Evolutionary conservation across 441 rosid species (phyloP).

Genomic region (Corymbia citriodora): DNA sequence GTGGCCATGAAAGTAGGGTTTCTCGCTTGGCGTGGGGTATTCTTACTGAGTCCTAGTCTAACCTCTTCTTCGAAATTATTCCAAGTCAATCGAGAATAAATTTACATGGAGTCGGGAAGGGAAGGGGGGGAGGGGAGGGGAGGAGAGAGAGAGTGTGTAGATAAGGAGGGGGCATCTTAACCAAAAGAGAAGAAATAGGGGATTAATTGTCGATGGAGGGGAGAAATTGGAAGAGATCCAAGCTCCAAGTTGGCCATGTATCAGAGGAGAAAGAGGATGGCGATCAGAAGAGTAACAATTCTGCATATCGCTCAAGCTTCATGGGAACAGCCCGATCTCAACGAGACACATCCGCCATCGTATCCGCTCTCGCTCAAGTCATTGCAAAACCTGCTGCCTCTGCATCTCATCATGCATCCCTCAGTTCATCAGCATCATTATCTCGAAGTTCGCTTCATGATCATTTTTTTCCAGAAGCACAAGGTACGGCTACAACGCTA

Average conservation of each 20-base stretch:
- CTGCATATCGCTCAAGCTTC: conserved; percentile 31
- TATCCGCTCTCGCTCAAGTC: conserved; percentile 76
- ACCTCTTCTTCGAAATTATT: neutral
- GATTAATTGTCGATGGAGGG: conserved; percentile 30
- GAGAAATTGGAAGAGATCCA: conserved; percentile 50
- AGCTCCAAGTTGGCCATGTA: conserved; percentile 32
- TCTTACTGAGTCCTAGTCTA: neutral
- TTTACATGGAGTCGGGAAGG: neutral
- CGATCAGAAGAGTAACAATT: neutral
- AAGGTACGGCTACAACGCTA: neutral
- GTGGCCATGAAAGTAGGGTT: neutral
- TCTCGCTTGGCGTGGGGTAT: neutral
- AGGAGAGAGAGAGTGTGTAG: neutral
- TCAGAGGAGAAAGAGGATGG: conserved; percentile 34
- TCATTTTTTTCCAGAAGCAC: neutral
- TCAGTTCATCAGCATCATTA: neutral
- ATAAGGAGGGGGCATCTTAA: neutral
- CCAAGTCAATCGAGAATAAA: neutral
- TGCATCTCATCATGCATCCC: conserved; percentile 5
- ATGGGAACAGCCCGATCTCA: conserved; percentile 61
- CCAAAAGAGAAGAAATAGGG: neutral
- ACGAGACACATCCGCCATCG: conserved; percentile 58
- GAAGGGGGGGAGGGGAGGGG: neutral
- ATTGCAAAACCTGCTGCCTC: conserved; percentile 40
- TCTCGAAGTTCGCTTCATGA: neutral